A percentile compares a stretch with the other conserved stretches of the same genome.
Conservation (phyloP, 805 yeast genomes). For the Ogataea chonburiensis region DNA sequence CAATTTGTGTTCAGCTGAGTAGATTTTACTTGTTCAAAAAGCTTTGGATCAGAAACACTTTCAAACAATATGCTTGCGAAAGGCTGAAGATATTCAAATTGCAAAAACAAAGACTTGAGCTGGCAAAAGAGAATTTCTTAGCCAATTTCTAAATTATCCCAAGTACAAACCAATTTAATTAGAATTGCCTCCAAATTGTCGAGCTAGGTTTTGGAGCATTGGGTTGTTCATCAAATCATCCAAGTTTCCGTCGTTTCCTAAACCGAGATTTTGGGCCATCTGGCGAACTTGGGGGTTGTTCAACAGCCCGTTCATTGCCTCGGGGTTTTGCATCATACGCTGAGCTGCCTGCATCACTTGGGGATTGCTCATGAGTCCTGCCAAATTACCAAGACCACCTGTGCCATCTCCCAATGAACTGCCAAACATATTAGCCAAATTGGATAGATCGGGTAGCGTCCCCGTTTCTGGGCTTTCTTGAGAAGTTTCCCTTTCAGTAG, state of each 20-base stretch:
- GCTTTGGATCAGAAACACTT: constrained; percentile 37
- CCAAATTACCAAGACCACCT: constrained; percentile 68
- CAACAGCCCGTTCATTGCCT: constrained; percentile 70
- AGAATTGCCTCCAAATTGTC: constrained; percentile 71
- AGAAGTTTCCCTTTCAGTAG: constrained; percentile 24
- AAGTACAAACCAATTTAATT: too few species aligned
- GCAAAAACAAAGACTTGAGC: constrained; percentile 21
- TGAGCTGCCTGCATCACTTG: constrained; percentile 87
- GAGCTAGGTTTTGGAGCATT: constrained; percentile 68
- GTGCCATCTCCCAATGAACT: constrained; percentile 69
- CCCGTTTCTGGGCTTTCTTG: constrained; percentile 28
- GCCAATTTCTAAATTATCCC: too few species aligned
- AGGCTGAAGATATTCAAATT: constrained; percentile 30
- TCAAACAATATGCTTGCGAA: constrained; percentile 35
- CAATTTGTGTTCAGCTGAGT: constrained; percentile 60
- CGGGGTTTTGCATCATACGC: constrained; percentile 82
- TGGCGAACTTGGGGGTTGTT: constrained; percentile 75
- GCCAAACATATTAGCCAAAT: constrained; percentile 57
- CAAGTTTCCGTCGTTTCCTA: constrained; percentile 58
- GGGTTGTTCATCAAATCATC: constrained; percentile 80
- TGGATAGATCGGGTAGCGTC: constrained; percentile 68
- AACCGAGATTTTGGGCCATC: constrained; percentile 77
- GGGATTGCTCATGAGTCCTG: constrained; percentile 83
- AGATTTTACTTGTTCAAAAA: constrained; percentile 54
- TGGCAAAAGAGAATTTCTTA: not conserved